A percentile compares a stretch with the other conserved stretches of the same genome.
These are phyloP conservation scores for Periconia macrospinosa DNA, from an alignment of 2,329 filamentous ascomycete species.

Conservation along the genomic window DNA sequence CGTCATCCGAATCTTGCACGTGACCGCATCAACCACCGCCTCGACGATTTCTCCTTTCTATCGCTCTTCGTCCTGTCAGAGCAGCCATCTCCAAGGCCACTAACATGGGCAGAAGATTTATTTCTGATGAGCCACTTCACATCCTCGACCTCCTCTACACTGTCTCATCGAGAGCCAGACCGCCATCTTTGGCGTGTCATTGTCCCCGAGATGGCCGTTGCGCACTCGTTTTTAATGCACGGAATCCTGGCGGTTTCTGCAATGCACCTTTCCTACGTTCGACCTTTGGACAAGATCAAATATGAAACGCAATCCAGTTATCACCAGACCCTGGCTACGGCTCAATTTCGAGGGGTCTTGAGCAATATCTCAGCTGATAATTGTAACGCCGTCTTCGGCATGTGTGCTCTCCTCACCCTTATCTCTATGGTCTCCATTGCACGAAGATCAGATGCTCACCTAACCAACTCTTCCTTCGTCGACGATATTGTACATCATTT, in stretches of 20 bases:
- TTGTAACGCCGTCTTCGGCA: slow-evolving; percentile 2
- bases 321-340: slow-evolving; percentile 3
- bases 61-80: slow-evolving; percentile 4
- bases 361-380: slow-evolving; percentile 3
- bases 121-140: slow-evolving; percentile 6
- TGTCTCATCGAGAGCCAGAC: slow-evolving; percentile 6
- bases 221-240: slow-evolving; percentile 7
- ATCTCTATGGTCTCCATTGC: slow-evolving; percentile 6
- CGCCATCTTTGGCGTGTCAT: slow-evolving; percentile 6
- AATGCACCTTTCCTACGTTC: slow-evolving; percentile 6
- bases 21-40: background rate
- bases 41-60: slow-evolving; percentile 5
- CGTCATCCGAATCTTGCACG: background rate
- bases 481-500: slow-evolving; percentile 6
- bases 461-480: slow-evolving; percentile 1
- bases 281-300: slow-evolving; percentile 1
- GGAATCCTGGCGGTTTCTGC: slow-evolving; percentile 6
- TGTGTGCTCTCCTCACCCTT: slow-evolving; percentile 5
- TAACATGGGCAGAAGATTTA: slow-evolving; percentile 6
- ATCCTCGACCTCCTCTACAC: slow-evolving; percentile 3
- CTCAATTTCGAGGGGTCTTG: slow-evolving; percentile 2
- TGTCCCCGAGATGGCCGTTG: background rate
- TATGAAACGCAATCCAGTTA: slow-evolving; percentile 5
- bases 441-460: slow-evolving; percentile 1
- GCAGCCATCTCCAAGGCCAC: background rate